A percentile compares a stretch with the other conserved stretches of the same genome.
phyloP scores from a whole-genome alignment of 2,329 filamentous ascomycete species.

The Allantophomopsis cytisporea region DNA sequence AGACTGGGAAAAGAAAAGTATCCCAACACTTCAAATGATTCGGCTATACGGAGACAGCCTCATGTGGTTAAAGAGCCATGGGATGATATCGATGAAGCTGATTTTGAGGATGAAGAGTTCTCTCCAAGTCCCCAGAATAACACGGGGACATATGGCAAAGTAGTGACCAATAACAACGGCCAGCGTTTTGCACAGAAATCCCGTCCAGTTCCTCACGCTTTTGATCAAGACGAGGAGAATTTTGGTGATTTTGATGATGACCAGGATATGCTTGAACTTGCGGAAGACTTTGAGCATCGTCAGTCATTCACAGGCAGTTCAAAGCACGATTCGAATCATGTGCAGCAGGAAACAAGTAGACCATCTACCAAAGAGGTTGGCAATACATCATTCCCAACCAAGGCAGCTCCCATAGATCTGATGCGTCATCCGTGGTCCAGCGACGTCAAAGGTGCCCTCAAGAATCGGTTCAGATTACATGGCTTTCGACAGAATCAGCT shows the following conservation, averaged over 20 bases:
- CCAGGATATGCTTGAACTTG: constrained; percentile 23
- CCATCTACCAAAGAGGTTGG: constrained; percentile 3
- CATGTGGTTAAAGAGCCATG: neutral
- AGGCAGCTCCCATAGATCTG: constrained; percentile 26
- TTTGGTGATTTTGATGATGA: constrained; percentile 16
- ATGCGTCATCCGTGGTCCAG: constrained; percentile 71
- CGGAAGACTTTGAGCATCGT: constrained; percentile 25
- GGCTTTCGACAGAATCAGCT: constrained; percentile 87
- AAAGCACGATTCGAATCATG: constrained; percentile 9
- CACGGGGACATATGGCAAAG: too few relatives aligned
- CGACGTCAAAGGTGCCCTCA: constrained; percentile 70
- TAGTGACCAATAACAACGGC: too few relatives aligned
- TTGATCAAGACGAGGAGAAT: neutral
- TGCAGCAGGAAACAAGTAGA: constrained; percentile 5
- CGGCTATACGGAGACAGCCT: neutral
- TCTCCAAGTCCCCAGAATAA: too few relatives aligned
- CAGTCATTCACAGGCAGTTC: constrained; percentile 10
- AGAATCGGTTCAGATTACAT: constrained; percentile 69
- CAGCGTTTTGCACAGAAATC: too few relatives aligned
- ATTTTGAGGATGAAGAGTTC: constrained; percentile 7
- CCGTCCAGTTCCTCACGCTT: too few relatives aligned
- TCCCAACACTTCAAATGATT: neutral
- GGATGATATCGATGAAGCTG: constrained; percentile 10
- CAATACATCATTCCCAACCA: constrained; percentile 2
- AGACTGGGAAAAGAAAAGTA: neutral